phyloP scores from a whole-genome alignment of 371 early-diverging fungal species.

The Mortierella sp. region DNA sequence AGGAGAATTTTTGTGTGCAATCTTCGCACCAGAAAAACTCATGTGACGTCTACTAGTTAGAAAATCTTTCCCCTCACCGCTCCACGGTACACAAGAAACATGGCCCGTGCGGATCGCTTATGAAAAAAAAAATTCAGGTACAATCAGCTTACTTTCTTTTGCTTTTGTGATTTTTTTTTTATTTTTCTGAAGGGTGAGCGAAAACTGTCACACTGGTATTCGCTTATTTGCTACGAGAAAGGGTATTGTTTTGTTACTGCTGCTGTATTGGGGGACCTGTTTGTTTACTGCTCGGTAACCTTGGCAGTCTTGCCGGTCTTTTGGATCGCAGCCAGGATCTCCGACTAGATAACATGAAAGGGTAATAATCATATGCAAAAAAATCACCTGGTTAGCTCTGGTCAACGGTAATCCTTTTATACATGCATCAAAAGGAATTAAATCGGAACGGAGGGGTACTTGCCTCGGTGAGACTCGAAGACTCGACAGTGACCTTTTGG shows the following conservation, averaged over 20 bases:
- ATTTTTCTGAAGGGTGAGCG: not conserved
- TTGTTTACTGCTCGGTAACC: conserved; percentile 13
- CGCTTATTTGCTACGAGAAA: too few relatives aligned
- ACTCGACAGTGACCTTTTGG: conserved; percentile 73
- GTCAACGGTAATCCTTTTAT: not conserved
- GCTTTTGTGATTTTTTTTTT: too few relatives aligned
- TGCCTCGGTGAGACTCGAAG: conserved; percentile 41
- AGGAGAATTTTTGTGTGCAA: not conserved
- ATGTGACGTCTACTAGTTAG: conserved; percentile 33
- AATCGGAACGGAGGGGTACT: not conserved
- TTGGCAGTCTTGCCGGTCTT: conserved; percentile 77
- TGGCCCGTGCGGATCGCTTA: conserved; percentile 2
- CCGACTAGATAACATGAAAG: conserved; percentile 62
- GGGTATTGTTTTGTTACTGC: not conserved
- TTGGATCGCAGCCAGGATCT: conserved; percentile 77
- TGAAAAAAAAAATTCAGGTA: not conserved
- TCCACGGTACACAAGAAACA: conserved; percentile 1
- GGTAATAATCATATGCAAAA: too few relatives aligned
- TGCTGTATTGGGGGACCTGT: not conserved
- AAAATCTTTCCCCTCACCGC: not conserved
- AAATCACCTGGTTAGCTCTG: not conserved
- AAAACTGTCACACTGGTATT: too few relatives aligned
- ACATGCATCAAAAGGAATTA: not conserved
- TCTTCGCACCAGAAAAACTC: conserved; percentile 9
- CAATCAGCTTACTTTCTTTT: too few relatives aligned